Evolutionary conservation across 495 filamentous ascomycete genomes (phyloP).

Genomic region (Ramalina intermedia): DNA sequence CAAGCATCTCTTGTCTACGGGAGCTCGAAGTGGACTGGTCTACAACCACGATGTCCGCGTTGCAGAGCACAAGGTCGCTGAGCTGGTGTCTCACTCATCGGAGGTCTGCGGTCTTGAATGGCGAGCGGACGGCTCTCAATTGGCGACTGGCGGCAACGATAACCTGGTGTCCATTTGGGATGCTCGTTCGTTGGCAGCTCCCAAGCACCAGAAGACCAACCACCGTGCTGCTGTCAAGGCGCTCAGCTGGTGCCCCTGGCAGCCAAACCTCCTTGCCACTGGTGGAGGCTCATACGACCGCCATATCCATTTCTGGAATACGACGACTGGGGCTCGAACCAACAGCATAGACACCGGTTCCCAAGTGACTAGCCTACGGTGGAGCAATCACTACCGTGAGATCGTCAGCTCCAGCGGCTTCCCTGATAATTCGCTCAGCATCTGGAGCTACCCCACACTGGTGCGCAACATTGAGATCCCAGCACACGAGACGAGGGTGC

Average conservation of each 20-base stretch:
- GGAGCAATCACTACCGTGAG: slow-evolving; percentile 94
- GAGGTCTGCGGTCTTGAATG: slow-evolving; percentile 98
- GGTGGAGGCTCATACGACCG: slow-evolving; percentile 93
- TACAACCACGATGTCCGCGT: slow-evolving; percentile 99
- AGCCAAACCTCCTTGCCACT: slow-evolving; percentile 88
- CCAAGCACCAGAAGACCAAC: slow-evolving; percentile 99
- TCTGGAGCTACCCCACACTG: slow-evolving; percentile 95
- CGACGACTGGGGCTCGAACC: slow-evolving; percentile 86
- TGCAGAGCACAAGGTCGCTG: slow-evolving; percentile 92
- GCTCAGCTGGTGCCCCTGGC: slow-evolving; percentile 97
- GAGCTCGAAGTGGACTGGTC: slow-evolving; percentile 85
- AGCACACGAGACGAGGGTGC: slow-evolving; percentile 91
- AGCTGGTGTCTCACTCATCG: slow-evolving; percentile 89
- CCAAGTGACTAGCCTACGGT: slow-evolving; percentile 87
- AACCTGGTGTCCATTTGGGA: slow-evolving; percentile 99
- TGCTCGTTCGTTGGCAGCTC: slow-evolving; percentile 75
- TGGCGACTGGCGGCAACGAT: slow-evolving; percentile 95
- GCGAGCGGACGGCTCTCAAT: slow-evolving; percentile 88
- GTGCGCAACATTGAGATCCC: slow-evolving; percentile 97
- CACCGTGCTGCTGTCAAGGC: slow-evolving; percentile 98
- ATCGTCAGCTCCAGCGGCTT: slow-evolving; percentile 94
- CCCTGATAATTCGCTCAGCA: slow-evolving; percentile 95
- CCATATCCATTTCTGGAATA: slow-evolving; percentile 99
- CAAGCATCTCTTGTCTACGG: slow-evolving; percentile 92
- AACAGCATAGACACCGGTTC: slow-evolving; percentile 98